Conservation (phyloP, 2,329 filamentous ascomycete genomes). For the Cladosporium sp. region DNA sequence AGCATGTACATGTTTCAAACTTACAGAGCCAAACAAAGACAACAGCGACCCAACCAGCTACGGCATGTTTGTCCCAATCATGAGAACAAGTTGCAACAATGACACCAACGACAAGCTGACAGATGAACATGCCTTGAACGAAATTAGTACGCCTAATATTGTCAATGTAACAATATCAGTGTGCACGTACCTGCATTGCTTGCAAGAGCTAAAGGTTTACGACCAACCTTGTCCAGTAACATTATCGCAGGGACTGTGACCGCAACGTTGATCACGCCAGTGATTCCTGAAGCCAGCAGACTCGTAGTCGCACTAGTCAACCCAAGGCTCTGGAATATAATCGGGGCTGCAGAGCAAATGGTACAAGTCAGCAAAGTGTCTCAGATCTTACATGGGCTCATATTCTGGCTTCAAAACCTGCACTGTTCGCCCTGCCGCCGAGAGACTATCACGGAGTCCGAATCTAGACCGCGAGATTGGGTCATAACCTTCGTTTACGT, state of each 20-base stretch:
- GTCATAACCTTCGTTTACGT: too few species aligned
- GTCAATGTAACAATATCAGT: constrained; percentile 30
- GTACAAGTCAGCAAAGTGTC: too few species aligned
- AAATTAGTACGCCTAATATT: background rate
- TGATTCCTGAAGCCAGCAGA: constrained; percentile 67
- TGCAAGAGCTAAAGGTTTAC: constrained; percentile 55
- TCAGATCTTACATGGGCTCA: too few species aligned
- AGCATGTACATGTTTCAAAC: background rate
- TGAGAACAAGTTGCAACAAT: constrained; percentile 5
- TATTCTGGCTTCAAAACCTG: too few species aligned
- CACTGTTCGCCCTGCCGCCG: too few species aligned
- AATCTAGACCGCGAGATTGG: too few species aligned
- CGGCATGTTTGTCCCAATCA: constrained; percentile 14
- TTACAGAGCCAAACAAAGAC: constrained; percentile 34
- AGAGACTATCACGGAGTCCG: too few species aligned
- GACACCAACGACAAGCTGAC: constrained; percentile 30
- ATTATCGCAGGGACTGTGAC: constrained; percentile 66
- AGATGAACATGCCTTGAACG: constrained; percentile 16
- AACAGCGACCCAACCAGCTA: constrained; percentile 44
- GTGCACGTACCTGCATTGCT: constrained; percentile 32
- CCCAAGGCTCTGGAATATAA: constrained; percentile 44
- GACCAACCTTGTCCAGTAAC: constrained; percentile 66
- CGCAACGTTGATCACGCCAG: constrained; percentile 68
- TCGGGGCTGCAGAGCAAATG: constrained; percentile 31
- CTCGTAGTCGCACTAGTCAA: constrained; percentile 38